These are phyloP conservation scores for Rubroshorea leprosula DNA, from an alignment of 345 rosid species.

Conservation along the genomic window DNA sequence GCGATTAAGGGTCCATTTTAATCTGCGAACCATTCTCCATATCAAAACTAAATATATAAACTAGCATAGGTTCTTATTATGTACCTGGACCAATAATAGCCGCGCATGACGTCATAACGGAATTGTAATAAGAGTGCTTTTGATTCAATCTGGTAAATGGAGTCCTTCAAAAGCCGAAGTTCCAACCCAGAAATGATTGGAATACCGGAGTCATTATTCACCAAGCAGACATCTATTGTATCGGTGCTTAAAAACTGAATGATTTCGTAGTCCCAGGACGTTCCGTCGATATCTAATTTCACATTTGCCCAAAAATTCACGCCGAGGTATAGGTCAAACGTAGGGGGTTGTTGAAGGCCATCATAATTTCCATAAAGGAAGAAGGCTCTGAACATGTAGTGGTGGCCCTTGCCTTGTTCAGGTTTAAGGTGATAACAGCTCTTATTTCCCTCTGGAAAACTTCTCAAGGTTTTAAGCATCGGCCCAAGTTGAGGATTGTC, in stretches of 20 bases:
- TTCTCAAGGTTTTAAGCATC: slow-evolving; percentile 4
- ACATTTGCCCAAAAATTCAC: slow-evolving; percentile 11
- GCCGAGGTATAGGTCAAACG: slow-evolving; percentile 22
- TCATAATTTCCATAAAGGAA: slow-evolving; percentile 28
- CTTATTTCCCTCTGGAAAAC: slow-evolving; percentile 16
- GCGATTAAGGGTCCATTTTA: too few species aligned
- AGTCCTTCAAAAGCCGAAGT: too few species aligned
- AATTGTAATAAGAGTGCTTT: too few species aligned
- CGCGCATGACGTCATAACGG: too few species aligned
- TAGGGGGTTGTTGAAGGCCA: neutral
- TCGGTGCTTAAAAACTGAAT: slow-evolving; percentile 6
- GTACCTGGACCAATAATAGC: too few species aligned
- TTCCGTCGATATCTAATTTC: too few species aligned
- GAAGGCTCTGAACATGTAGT: slow-evolving; percentile 10
- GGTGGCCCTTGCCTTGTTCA: slow-evolving; percentile 8
- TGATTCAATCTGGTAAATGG: too few species aligned
- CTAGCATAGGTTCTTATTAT: too few species aligned
- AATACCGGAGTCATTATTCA: too few species aligned
- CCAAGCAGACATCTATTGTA: slow-evolving; percentile 13
- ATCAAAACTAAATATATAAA: too few species aligned
- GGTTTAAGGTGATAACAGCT: slow-evolving; percentile 22
- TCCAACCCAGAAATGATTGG: too few species aligned
- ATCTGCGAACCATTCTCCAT: too few species aligned
- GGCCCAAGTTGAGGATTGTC: neutral
- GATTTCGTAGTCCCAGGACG: neutral